A percentile compares a stretch with the other conserved stretches of the same genome.
Evolutionary conservation across 1,284 basidiomycete species (phyloP).

Genomic region (Melampsora larici-populina): DNA sequence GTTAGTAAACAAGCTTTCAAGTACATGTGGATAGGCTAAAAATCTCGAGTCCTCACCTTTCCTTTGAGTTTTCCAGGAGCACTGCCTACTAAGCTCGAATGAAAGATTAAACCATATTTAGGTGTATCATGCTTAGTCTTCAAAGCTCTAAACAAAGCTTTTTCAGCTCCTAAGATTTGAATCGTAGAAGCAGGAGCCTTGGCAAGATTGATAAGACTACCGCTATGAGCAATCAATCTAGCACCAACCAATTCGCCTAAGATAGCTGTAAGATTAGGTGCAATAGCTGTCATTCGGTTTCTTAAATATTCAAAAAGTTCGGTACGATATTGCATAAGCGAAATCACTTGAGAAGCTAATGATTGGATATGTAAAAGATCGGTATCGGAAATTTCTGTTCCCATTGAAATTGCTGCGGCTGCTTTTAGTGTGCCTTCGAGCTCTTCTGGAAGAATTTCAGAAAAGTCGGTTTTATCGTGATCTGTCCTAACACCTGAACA

Average conservation of each 20-base stretch:
- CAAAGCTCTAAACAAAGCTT: conserved; percentile 93
- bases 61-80: conserved; percentile 98
- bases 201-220: conserved; percentile 84
- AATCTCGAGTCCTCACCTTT: conserved; percentile 62
- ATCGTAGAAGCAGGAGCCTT: conserved; percentile 98
- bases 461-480: conserved; percentile 77
- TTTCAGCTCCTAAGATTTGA: conserved; percentile 97
- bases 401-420: conserved; percentile 95
- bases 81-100: conserved; percentile 87
- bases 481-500: conserved; percentile 68
- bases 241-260: conserved; percentile 97
- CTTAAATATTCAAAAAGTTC: conserved; percentile 91
- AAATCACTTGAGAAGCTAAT: conserved; percentile 94
- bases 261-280: conserved; percentile 90
- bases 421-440: conserved; percentile 85
- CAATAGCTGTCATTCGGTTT: conserved; percentile 95
- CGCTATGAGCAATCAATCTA: conserved; percentile 91
- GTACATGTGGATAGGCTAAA: neutral
- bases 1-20: neutral
- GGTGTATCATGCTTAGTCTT: conserved; percentile 99
- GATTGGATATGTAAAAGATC: conserved; percentile 93
- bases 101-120: conserved; percentile 96
- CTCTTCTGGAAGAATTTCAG: conserved; percentile 87
- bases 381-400: conserved; percentile 93
- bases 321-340: conserved; percentile 86